Percentiles rank a stretch among this genome's conserved stretches.
Conservation (phyloP, 2,329 filamentous ascomycete genomes). For the Periconia sp. region DNA sequence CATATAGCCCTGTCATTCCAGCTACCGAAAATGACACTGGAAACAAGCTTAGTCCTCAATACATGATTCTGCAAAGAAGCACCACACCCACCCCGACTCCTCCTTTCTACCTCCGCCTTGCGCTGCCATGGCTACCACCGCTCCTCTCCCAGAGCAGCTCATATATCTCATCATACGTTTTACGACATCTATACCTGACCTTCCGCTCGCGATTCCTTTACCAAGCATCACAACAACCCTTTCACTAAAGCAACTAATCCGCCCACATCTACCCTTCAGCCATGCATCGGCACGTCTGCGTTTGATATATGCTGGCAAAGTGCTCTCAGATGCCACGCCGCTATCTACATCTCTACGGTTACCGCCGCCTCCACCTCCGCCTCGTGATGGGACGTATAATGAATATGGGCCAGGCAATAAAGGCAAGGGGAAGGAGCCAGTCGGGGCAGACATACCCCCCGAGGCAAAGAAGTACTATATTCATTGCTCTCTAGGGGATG, state of each 20-base stretch:
- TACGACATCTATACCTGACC: conserved; percentile 79
- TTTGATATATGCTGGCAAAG: conserved; percentile 86
- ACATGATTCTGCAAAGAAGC: not conserved
- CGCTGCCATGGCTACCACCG: conserved; percentile 28
- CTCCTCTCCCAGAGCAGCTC: conserved; percentile 38
- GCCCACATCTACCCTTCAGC: conserved; percentile 64
- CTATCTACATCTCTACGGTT: conserved; percentile 69
- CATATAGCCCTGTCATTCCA: not conserved
- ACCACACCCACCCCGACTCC: not conserved
- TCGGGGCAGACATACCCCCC: conserved; percentile 17
- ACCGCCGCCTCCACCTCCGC: conserved; percentile 55
- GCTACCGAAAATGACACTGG: not conserved
- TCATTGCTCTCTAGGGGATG: conserved; percentile 87
- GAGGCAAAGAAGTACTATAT: conserved; percentile 70
- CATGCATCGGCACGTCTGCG: conserved; percentile 73
- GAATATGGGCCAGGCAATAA: conserved; percentile 37
- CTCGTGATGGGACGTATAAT: conserved; percentile 27
- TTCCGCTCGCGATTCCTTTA: conserved; percentile 72
- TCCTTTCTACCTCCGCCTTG: not conserved
- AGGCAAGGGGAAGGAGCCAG: conserved; percentile 66
- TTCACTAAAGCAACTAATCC: conserved; percentile 80
- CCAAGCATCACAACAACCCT: conserved; percentile 72
- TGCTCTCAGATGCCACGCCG: conserved; percentile 73
- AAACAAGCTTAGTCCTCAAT: not conserved
- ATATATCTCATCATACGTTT: conserved; percentile 88